A percentile compares a stretch with the other conserved stretches of the same genome.
phyloP scores from a whole-genome alignment of 2,329 filamentous ascomycete genomes.

The Plenodomus tracheiphilus region DNA sequence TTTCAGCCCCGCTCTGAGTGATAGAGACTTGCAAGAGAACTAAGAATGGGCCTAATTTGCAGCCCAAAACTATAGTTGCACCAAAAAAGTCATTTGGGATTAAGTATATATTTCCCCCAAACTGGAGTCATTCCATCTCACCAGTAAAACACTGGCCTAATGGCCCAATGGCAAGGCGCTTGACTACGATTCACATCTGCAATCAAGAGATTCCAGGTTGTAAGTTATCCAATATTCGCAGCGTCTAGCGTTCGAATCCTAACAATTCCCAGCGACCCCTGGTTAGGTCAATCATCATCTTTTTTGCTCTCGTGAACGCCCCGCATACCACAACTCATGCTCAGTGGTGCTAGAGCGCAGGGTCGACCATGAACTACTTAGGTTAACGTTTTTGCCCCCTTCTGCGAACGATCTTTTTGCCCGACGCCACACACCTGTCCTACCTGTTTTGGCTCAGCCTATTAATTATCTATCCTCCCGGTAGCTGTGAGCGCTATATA shows the following conservation, averaged over 20 bases:
- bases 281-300: neutral
- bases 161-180: constrained; percentile 63
- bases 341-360: too few relatives aligned
- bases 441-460: too few relatives aligned
- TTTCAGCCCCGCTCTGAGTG: neutral
- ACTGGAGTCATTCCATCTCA: neutral
- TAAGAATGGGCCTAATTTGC: neutral
- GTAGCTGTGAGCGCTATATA: too few relatives aligned
- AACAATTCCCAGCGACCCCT: neutral
- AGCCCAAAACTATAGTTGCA: neutral
- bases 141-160: constrained; percentile 22
- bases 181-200: constrained; percentile 52
- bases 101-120: neutral
- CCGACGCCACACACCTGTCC: too few relatives aligned
- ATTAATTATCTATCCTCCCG: too few relatives aligned
- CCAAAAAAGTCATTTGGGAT: too few relatives aligned
- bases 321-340: too few relatives aligned
- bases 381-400: too few relatives aligned
- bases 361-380: too few relatives aligned
- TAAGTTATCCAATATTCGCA: neutral
- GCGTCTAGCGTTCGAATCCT: neutral
- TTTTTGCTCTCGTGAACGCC: neutral
- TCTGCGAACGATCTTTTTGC: too few relatives aligned
- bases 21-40: neutral
- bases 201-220: constrained; percentile 1